phyloP scores from a whole-genome alignment of 768 basidiomycete genomes.

The Russula griseocarnosa region DNA sequence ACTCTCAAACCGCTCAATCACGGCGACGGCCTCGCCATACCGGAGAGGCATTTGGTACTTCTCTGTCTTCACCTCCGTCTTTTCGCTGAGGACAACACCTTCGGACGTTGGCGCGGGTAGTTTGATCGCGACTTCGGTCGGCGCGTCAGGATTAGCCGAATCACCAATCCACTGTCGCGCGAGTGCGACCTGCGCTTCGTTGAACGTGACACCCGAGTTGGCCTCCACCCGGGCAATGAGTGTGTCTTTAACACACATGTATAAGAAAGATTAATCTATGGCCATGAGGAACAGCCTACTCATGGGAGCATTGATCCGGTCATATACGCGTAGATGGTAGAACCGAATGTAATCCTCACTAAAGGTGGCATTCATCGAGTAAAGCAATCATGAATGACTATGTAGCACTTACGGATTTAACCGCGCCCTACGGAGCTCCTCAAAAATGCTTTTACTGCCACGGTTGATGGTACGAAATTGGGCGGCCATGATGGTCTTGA shows the following conservation, averaged over 20 bases:
- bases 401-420: constrained; percentile 64
- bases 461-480: constrained; percentile 88
- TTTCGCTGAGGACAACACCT: constrained; percentile 49
- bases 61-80: constrained; percentile 51
- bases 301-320: constrained; percentile 78
- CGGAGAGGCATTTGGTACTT: constrained; percentile 64
- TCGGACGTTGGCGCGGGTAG: constrained; percentile 49
- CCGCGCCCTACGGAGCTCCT: constrained; percentile 70
- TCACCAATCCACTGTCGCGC: constrained; percentile 68
- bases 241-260: constrained; percentile 31
- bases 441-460: constrained; percentile 83
- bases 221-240: constrained; percentile 69
- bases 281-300: constrained; percentile 38
- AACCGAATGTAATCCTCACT: constrained; percentile 85
- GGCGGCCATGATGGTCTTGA: constrained; percentile 85
- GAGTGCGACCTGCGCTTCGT: constrained; percentile 82
- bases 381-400: not conserved
- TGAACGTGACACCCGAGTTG: constrained; percentile 72
- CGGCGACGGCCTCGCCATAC: constrained; percentile 62
- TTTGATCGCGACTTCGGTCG: constrained; percentile 55
- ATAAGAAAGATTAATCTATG: not conserved
- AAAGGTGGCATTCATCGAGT: not conserved
- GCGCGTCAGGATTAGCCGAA: constrained; percentile 35
- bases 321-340: constrained; percentile 90
- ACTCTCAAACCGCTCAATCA: constrained; percentile 66